Evolutionary conservation across 106 monocot species (phyloP).

Genomic region (Acorus calamus): DNA sequence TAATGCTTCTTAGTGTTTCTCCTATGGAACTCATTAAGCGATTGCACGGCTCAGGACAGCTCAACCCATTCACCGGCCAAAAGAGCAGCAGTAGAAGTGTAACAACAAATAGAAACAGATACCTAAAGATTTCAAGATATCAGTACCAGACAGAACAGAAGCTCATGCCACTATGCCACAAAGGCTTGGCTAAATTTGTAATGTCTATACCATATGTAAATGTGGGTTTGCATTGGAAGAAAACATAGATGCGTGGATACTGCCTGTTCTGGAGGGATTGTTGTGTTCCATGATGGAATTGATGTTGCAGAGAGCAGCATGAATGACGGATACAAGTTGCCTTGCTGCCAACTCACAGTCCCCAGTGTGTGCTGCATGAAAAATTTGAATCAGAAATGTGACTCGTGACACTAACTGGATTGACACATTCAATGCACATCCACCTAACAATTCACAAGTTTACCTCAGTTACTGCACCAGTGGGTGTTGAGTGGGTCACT

Average conservation of each 20-base stretch:
- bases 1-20: constrained; percentile 23
- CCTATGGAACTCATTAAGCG: constrained; percentile 16
- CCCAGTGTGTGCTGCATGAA: constrained; percentile 82
- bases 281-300: constrained; percentile 22
- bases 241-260: constrained; percentile 73
- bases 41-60: constrained; percentile 12
- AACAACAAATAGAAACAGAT: constrained; percentile 45
- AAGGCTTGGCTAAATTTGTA: too few species aligned
- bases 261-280: constrained; percentile 7
- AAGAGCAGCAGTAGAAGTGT: constrained; percentile 50
- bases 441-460: background rate
- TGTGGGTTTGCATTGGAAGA: constrained; percentile 88
- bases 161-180: background rate
- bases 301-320: constrained; percentile 63
- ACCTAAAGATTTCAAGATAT: constrained; percentile 30
- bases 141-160: constrained; percentile 5
- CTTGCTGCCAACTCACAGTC: constrained; percentile 94
- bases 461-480: constrained; percentile 72
- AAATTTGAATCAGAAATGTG: constrained; percentile 14
- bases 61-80: constrained; percentile 81
- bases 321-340: constrained; percentile 92
- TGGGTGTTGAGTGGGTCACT: constrained; percentile 51
- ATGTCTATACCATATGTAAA: constrained; percentile 72
- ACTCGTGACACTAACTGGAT: too few species aligned
- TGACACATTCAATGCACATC: too few species aligned